These are phyloP conservation scores for Fusarium verrucosum DNA, from an alignment of 2,329 filamentous ascomycete species.

Conservation along the genomic window DNA sequence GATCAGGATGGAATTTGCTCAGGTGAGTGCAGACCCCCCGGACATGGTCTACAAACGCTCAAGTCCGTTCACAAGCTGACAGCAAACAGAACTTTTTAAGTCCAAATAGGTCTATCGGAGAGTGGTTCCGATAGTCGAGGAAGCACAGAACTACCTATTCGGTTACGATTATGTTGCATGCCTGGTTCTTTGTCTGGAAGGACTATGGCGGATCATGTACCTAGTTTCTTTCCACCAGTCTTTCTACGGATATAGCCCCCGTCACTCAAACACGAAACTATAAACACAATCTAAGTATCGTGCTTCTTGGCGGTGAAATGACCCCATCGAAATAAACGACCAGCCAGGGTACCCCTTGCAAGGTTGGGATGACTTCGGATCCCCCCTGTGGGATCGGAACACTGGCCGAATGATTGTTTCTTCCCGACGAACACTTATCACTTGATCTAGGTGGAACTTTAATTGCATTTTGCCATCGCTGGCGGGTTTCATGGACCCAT, in stretches of 20 bases:
- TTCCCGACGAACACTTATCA: not conserved
- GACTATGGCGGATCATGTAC: not conserved
- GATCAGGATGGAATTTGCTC: not conserved
- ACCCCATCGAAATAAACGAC: slow-evolving; percentile 11
- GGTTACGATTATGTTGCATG: not conserved
- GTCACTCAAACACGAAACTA: slow-evolving; percentile 7
- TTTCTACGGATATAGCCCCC: not conserved
- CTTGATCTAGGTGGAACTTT: not conserved
- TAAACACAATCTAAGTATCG: slow-evolving; percentile 11
- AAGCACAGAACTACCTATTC: slow-evolving; percentile 16
- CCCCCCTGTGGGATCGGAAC: slow-evolving; percentile 1
- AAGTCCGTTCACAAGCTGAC: not conserved
- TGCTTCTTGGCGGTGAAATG: not conserved
- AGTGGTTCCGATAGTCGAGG: slow-evolving; percentile 5
- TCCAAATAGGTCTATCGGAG: slow-evolving; percentile 8
- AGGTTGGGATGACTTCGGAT: not conserved
- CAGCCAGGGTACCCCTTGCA: not conserved
- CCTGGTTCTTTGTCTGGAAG: not conserved
- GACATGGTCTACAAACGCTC: not conserved
- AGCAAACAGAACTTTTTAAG: not conserved
- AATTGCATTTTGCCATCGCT: not conserved
- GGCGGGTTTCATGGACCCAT: slow-evolving; percentile 12
- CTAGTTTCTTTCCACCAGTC: slow-evolving; percentile 25
- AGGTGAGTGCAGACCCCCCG: slow-evolving; percentile 2
- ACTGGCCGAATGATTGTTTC: slow-evolving; percentile 3